A percentile compares a stretch with the other conserved stretches of the same genome.
phyloP scores from a whole-genome alignment of 768 basidiomycete genomes.

The Lactifluus echinatus region DNA sequence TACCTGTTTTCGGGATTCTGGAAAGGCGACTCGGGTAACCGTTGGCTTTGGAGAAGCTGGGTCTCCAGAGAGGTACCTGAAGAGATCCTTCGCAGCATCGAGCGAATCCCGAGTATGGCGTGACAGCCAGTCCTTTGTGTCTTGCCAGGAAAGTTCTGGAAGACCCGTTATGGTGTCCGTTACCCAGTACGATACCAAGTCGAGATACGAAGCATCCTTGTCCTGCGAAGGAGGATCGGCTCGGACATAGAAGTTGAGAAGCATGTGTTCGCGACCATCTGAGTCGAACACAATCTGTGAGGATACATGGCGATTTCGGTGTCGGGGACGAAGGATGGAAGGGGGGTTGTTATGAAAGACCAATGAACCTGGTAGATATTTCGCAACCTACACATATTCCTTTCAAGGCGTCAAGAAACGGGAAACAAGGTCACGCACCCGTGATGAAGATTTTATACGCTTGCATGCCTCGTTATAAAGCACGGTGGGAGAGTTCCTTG shows the following conservation, averaged over 20 bases:
- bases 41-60: conserved; percentile 33
- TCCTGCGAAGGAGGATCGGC: conserved; percentile 40
- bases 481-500: conserved; percentile 81
- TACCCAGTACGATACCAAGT: conserved; percentile 36
- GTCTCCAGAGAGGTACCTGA: conserved; percentile 68
- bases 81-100: conserved; percentile 42
- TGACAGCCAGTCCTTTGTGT: conserved; percentile 40
- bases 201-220: conserved; percentile 36
- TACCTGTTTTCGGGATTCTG: conserved; percentile 24
- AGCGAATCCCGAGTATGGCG: conserved; percentile 33
- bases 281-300: conserved; percentile 71
- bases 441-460: conserved; percentile 38
- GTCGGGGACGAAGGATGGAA: conserved; percentile 63
- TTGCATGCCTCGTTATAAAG: conserved; percentile 57
- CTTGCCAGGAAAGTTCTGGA: conserved; percentile 48
- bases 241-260: conserved; percentile 76
- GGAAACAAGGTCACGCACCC: conserved; percentile 27
- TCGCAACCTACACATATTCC: conserved; percentile 43
- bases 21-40: conserved; percentile 24
- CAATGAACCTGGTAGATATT: conserved; percentile 58
- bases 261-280: conserved; percentile 71
- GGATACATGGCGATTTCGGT: conserved; percentile 73
- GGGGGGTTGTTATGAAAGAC: conserved; percentile 80
- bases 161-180: conserved; percentile 33
- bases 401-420: not conserved